Percentiles rank a stretch among this genome's conserved stretches.
Evolutionary conservation across 2,329 filamentous ascomycete genomes (phyloP).

Genomic region (Emmonsia crescens): DNA sequence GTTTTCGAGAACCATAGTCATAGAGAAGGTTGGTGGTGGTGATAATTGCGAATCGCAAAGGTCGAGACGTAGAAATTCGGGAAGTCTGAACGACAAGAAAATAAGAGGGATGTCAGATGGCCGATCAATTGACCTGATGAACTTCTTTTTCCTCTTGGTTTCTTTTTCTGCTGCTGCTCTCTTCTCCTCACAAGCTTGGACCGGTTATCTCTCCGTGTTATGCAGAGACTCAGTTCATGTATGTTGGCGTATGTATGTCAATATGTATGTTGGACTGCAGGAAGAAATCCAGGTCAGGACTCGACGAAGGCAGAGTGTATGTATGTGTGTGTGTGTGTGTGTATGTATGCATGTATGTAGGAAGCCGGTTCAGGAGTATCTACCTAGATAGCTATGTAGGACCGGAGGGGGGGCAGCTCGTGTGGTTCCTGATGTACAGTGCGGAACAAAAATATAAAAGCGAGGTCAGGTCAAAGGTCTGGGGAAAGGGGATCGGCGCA

Average conservation of each 20-base stretch:
- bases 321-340: background rate
- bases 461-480: slow-evolving; percentile 4
- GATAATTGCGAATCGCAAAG: background rate
- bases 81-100: background rate
- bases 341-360: background rate
- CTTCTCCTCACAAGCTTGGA: background rate
- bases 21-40: slow-evolving; percentile 37
- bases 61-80: background rate
- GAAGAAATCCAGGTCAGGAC: background rate
- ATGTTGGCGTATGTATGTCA: background rate
- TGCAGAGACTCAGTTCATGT: background rate
- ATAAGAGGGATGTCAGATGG: background rate
- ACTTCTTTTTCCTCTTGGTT: background rate
- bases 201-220: background rate
- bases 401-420: background rate
- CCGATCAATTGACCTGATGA: background rate
- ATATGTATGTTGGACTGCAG: background rate
- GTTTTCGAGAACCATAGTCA: slow-evolving; percentile 93
- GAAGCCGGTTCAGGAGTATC: background rate
- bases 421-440: slow-evolving; percentile 1
- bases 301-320: background rate
- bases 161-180: background rate
- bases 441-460: slow-evolving; percentile 3
- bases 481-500: slow-evolving; percentile 6
- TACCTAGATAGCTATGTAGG: background rate